Evolutionary conservation across 768 basidiomycete species (phyloP).

Genomic region (Tulasnella sp.): DNA sequence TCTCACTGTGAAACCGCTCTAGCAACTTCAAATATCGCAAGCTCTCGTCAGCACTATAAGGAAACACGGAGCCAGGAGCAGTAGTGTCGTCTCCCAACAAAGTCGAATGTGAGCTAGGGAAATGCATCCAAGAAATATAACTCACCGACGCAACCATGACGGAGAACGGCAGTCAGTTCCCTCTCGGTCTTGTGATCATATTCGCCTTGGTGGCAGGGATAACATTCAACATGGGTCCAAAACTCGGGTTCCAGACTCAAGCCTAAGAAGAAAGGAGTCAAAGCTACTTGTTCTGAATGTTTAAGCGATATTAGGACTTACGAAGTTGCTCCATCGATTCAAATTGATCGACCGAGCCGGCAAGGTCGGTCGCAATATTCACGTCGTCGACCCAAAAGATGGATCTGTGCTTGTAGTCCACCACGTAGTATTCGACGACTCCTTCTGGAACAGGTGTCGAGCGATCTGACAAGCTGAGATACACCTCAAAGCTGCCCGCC

Average conservation of each 20-base stretch:
- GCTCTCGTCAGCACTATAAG: constrained; percentile 13
- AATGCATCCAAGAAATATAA: not conserved
- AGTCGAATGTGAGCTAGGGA: not conserved
- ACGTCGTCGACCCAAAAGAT: not conserved
- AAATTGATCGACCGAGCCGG: not conserved
- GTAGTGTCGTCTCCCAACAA: not conserved
- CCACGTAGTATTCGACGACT: not conserved
- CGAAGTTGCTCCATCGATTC: not conserved
- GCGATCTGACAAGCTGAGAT: not conserved
- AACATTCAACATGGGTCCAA: constrained; percentile 22
- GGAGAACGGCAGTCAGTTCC: not conserved
- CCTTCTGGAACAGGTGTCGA: not conserved
- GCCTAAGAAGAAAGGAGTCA: not conserved
- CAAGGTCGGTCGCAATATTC: not conserved
- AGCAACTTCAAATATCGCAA: not conserved
- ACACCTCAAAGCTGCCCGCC: not conserved
- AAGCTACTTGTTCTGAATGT: not conserved
- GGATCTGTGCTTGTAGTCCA: not conserved
- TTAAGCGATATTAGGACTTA: too few relatives aligned
- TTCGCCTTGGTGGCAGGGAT: not conserved
- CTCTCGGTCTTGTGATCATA: not conserved
- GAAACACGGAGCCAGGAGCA: constrained; percentile 1
- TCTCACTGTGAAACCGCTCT: constrained; percentile 7
- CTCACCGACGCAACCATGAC: constrained; percentile 12
- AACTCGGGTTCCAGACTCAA: constrained; percentile 10